Base-by-base conservation (phyloP, 352 stramenopile genomes). In the Pythium dissimile region DNA sequence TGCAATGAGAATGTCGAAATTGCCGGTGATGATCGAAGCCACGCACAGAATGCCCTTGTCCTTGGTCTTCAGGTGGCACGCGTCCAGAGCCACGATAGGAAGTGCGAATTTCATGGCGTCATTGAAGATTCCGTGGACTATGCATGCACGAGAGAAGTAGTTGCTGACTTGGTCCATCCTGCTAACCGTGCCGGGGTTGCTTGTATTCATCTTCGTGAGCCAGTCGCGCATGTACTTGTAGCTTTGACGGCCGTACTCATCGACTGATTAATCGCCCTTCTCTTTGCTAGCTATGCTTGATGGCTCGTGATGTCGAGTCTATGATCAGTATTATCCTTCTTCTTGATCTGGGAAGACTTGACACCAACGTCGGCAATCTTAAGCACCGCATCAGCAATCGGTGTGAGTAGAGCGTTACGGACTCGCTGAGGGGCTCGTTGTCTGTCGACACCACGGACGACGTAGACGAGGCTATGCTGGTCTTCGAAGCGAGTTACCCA, bases 1-100 rank as follows among this genome's bases (percentile, higher is more conserved):
- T 15, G 52, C 28, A n/a, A 59, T 50, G 5, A 59, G 7, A 9
- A 50, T 38, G 52, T 59, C 41, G n/a, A 59, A 59, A 9, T 45
- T 59, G 20, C 39, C 51, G 11, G 51, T 50, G 28, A 59, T 34
- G 8, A 59, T 4, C 3, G 52, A 59, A 1, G 41, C 52, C 18
- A 59, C 11, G 15, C 45, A 51, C 16, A 59, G 9, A 6, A 51
- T 26, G 0, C 39, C 41, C 16, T 59, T 42, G 21, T 43, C 51
- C 30, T 43, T 59, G 1, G 51, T 51, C 41, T 59, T 59, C 27
- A 42, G 27, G 21, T 59, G 39, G 20, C 51, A 59, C 2, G 51
- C 51, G 12, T 51, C 51, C 3, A 51, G 20, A 21, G 51, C 39
- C 1, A 59, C 12, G 10, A 59, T 28, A 2, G 27, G 41, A 5